Base-by-base conservation (phyloP, 495 filamentous ascomycete species). In the Xylaria palmicola region DNA sequence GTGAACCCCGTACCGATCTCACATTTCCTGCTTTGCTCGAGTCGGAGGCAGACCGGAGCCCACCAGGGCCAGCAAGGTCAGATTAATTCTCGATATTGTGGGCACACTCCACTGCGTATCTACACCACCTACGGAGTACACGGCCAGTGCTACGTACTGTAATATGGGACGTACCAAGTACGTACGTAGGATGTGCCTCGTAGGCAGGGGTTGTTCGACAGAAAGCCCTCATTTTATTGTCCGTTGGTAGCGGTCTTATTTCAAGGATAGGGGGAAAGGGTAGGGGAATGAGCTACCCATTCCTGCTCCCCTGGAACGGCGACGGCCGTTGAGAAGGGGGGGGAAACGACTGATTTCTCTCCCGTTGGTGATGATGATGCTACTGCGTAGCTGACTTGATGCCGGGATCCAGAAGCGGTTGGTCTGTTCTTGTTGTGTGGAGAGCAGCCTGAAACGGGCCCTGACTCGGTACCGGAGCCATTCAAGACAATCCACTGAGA, bases 41-140 rank as follows among this genome's bases (percentile, higher is more conserved):
- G 32, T 40, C 53, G 53, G 56, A 40, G 34, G 41, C 56, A 59
- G 36, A 51, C 56, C 56, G 45, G 56, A 59, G 44, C 5, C 32
- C 48, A 20, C 30, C 34, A 26, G 30, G n/a, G 44, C 41, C 40
- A 39, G 32, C 44, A 20, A 47, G 19, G 44, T 50, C 30, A 50
- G 44, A 30, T 56, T 39, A 39, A 32, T 43, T 10, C 39, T 44
- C 27, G 53, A n/a, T 39, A 36, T 54, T 29, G 24, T 48, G 45
- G 26, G 12, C 45, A 48, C 45, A 19, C 20, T 20, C 26, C 15
- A 30, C 13, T 6, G 15, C 29, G 12, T n/a, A 30, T 48, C 20
- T 12, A 12, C 9, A 27, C 29, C 2, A 48, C 9, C 13, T 36
- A 36, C 13, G 6, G 13, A 6, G 6, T 13, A 36, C 13, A 36